Evolutionary conservation across 2,329 filamentous ascomycete genomes (phyloP).

Genomic region (Alternaria triticimaculans): DNA sequence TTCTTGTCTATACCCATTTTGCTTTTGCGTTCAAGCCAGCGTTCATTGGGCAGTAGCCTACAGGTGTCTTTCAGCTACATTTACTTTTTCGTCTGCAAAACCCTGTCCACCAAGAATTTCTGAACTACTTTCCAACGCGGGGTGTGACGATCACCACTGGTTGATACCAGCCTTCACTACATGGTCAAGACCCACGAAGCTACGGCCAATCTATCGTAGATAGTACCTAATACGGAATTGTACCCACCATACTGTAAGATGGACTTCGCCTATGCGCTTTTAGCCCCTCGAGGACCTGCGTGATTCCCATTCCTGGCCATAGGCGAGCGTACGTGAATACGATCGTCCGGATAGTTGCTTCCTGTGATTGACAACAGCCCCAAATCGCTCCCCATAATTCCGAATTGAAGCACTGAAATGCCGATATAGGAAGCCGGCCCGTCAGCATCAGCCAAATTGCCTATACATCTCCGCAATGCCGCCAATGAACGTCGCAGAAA

Average conservation of each 20-base stretch:
- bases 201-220: slow-evolving; percentile 2
- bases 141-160: background rate
- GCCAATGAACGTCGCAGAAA: slow-evolving; percentile 8
- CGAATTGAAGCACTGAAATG: background rate
- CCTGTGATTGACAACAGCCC: background rate
- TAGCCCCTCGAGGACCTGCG: background rate
- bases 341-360: background rate
- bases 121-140: background rate
- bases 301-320: background rate
- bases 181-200: background rate
- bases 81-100: background rate
- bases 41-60: slow-evolving; percentile 20
- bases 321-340: background rate
- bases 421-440: slow-evolving; percentile 10
- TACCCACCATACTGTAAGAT: background rate
- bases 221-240: slow-evolving; percentile 2
- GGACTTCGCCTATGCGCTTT: background rate
- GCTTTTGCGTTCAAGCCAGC: slow-evolving; percentile 11
- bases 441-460: slow-evolving; percentile 11
- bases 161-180: background rate
- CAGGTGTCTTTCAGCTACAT: slow-evolving; percentile 9
- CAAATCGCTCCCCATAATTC: background rate
- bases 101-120: background rate
- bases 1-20: slow-evolving; percentile 21
- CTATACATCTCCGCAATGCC: slow-evolving; percentile 1